These are phyloP conservation scores for Chlorophyllum brunneum DNA, from an alignment of 768 basidiomycete genomes.

Conservation along the genomic window DNA sequence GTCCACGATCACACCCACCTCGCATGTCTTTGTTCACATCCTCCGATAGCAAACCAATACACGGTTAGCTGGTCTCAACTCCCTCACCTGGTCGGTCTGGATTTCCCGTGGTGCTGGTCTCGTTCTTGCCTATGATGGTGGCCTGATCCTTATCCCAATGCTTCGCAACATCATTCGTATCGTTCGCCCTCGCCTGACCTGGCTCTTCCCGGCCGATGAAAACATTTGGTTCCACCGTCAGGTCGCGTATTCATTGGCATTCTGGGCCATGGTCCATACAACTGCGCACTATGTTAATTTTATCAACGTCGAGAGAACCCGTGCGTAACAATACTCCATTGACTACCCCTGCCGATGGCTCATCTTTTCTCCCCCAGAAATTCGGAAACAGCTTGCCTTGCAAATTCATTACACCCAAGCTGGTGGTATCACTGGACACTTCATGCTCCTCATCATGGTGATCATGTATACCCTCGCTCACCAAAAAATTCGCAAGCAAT, in stretches of 20 bases:
- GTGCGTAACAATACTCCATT: conserved; percentile 38
- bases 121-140: conserved; percentile 83
- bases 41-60: conserved; percentile 49
- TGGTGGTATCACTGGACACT: conserved; percentile 92
- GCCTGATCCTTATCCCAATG: conserved; percentile 85
- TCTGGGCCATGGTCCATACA: conserved; percentile 90
- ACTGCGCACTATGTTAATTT: conserved; percentile 95
- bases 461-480: conserved; percentile 92
- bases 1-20: conserved; percentile 13
- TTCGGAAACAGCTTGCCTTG: conserved; percentile 71
- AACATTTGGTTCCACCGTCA: conserved; percentile 96
- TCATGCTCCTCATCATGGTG: conserved; percentile 93
- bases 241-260: conserved; percentile 91
- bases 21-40: neutral
- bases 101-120: conserved; percentile 88
- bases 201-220: conserved; percentile 90
- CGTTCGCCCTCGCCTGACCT: conserved; percentile 74
- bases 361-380: conserved; percentile 47
- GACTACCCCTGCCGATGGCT: neutral
- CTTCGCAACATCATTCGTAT: conserved; percentile 84
- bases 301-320: conserved; percentile 84
- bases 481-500: conserved; percentile 80
- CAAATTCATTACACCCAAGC: conserved; percentile 87
- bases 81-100: conserved; percentile 84
- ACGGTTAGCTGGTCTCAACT: conserved; percentile 72